Base-by-base conservation (phyloP, 495 filamentous ascomycete species). In the Lichenothelia convexa region DNA sequence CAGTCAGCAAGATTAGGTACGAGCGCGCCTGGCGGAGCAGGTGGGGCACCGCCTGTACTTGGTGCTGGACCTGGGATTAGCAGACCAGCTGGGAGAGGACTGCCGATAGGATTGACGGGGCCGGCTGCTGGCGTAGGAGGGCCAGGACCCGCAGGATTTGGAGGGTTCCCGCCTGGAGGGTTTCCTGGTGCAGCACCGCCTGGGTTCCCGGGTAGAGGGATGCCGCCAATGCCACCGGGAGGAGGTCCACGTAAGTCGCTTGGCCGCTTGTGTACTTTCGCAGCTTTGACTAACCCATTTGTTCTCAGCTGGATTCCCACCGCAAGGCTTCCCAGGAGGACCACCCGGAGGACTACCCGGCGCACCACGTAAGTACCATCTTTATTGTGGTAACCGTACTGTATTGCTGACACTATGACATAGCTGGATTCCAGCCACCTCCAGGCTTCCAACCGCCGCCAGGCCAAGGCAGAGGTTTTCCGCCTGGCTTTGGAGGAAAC, bases 71-170 rank as follows among this genome's bases (percentile, higher is more conserved):
- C 89, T 40, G 89, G 89, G 45, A 83, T 94, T 50, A 75, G 80
- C 44, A 78, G 84, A 48, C 85, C 91, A 53, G 85, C 86, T 53
- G 89, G 91, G 41, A 72, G 89, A 53, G 91, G 89, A 46, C 68
- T 89, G 42, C 83, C 87, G 5, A 64, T 81, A 45, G 84, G 84
- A 44, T 71, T 91, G 47, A 80, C 78, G 53, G 89, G 91, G 12
- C 89, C 89, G 34, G 82, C 80, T 56, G 78, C 80, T 46, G 86
- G 86, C 50, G 77, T 92, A 54, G 87, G 82, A 46, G 83, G 79
- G 38, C 73, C 73, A 21, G 69, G 71, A 20, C 80, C 84, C 23
- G 75, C 61, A 16, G 62, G 66, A 15, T 53, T 53, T 21, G 39
- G 34, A 16, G 63, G 61, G 16, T 67, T 64, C 35, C 66, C 71